A percentile compares a stretch with the other conserved stretches of the same genome.
phyloP scores from a whole-genome alignment of 768 basidiomycete species.

The Suillus subaureus region DNA sequence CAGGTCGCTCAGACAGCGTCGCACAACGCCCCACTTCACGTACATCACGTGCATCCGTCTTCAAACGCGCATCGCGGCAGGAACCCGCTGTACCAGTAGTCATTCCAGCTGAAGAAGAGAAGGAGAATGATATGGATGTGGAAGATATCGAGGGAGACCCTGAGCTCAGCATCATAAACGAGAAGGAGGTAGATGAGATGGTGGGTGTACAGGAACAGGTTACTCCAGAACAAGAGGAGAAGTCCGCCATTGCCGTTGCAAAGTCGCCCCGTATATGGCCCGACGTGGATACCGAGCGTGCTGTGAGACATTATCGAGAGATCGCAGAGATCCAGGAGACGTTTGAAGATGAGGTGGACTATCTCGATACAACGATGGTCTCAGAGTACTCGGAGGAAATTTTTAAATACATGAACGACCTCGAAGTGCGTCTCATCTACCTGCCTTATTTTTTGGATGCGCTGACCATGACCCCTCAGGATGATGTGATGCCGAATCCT shows the following conservation, averaged over 20 bases:
- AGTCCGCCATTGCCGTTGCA: slow-evolving; percentile 30
- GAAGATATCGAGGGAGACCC: slow-evolving; percentile 40
- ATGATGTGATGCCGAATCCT: slow-evolving; percentile 85
- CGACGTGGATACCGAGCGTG: slow-evolving; percentile 66
- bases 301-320: slow-evolving; percentile 57
- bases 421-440: slow-evolving; percentile 66
- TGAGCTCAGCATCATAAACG: slow-evolving; percentile 45
- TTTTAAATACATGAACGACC: slow-evolving; percentile 91
- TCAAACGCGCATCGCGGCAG: slow-evolving; percentile 45
- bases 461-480: slow-evolving; percentile 47
- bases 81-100: slow-evolving; percentile 46
- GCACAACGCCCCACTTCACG: slow-evolving; percentile 39
- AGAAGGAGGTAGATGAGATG: slow-evolving; percentile 68
- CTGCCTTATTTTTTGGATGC: slow-evolving; percentile 11
- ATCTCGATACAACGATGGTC: slow-evolving; percentile 87
- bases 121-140: slow-evolving; percentile 66
- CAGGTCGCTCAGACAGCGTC: slow-evolving; percentile 49
- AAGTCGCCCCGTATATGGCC: slow-evolving; percentile 68
- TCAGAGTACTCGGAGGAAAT: slow-evolving; percentile 99
- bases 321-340: slow-evolving; percentile 63
- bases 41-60: slow-evolving; percentile 33
- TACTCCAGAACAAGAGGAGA: slow-evolving; percentile 42
- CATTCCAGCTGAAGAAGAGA: slow-evolving; percentile 44
- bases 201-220: slow-evolving; percentile 46
- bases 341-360: slow-evolving; percentile 73